Conservation (phyloP, 306 rosid species). For the Quercus engelmannii region DNA sequence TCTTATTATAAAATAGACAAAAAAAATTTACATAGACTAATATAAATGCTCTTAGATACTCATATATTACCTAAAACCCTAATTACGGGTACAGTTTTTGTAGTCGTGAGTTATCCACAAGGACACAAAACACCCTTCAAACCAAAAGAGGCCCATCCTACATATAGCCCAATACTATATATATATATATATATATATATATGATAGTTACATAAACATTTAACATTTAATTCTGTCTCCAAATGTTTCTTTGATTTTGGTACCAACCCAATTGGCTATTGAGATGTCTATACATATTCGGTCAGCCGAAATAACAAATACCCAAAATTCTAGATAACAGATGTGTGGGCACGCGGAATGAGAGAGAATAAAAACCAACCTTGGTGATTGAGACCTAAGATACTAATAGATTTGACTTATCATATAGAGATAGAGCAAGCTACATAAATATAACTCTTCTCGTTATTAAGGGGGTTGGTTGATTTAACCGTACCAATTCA, state of each 20-base stretch:
- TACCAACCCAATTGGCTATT: not conserved
- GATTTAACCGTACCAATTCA: constrained; percentile 8
- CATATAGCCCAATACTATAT: too few relatives aligned
- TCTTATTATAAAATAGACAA: too few relatives aligned
- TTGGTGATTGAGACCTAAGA: not conserved
- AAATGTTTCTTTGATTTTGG: not conserved
- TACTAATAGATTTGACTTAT: not conserved
- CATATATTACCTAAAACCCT: too few relatives aligned
- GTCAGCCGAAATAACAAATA: not conserved
- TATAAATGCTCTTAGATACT: too few relatives aligned
- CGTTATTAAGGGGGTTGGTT: not conserved
- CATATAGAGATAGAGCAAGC: too few relatives aligned
- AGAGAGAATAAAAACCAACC: not conserved
- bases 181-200: too few relatives aligned
- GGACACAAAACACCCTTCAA: too few relatives aligned
- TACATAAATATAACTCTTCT: not conserved
- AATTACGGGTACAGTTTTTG: too few relatives aligned
- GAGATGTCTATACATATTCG: not conserved
- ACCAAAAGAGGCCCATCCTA: too few relatives aligned
- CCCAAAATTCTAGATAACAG: not conserved
- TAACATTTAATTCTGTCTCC: too few relatives aligned
- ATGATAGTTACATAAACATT: too few relatives aligned
- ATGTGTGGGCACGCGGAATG: not conserved
- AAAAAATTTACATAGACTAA: accelerated
- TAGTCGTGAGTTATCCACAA: too few relatives aligned